Conservation (phyloP, 1,284 basidiomycete species). For the Fomitopsis schrenkii region DNA sequence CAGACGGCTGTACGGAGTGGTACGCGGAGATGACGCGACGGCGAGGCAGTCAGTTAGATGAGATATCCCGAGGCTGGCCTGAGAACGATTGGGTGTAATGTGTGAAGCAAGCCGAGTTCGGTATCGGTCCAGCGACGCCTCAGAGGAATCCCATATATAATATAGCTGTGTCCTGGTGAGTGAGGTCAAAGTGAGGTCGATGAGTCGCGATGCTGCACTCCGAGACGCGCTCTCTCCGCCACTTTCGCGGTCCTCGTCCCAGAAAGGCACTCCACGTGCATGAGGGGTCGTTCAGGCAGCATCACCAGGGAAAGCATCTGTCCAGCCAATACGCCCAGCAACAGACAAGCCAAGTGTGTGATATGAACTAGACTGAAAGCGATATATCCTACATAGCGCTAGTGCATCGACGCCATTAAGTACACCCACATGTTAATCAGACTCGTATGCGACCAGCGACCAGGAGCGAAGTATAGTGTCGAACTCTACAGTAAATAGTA, state of each 20-base stretch:
- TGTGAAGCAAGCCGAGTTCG: neutral
- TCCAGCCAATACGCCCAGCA: neutral
- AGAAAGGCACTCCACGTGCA: neutral
- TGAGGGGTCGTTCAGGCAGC: neutral
- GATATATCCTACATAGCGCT: neutral
- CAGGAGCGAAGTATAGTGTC: neutral
- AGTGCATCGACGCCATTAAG: neutral
- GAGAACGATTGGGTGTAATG: neutral
- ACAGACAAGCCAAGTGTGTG: neutral
- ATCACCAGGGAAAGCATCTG: neutral
- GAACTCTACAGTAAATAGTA: constrained; percentile 1
- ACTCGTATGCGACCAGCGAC: neutral
- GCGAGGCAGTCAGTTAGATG: neutral
- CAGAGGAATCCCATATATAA: constrained; percentile 1
- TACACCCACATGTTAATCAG: neutral
- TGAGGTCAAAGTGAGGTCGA: no score
- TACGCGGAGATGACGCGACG: neutral
- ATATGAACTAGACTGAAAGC: neutral
- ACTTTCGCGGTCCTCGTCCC: neutral
- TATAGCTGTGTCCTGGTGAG: neutral
- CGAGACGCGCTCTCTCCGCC: neutral
- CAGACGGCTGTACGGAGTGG: neutral
- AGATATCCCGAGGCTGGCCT: neutral
- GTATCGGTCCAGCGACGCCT: constrained; percentile 1
- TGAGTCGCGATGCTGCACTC: neutral